Evolutionary conservation across 2,329 filamentous ascomycete genomes (phyloP), one percentile per base, ranked within the genome.

Genomic region (Sclerotinia trifoliorum): DNA sequence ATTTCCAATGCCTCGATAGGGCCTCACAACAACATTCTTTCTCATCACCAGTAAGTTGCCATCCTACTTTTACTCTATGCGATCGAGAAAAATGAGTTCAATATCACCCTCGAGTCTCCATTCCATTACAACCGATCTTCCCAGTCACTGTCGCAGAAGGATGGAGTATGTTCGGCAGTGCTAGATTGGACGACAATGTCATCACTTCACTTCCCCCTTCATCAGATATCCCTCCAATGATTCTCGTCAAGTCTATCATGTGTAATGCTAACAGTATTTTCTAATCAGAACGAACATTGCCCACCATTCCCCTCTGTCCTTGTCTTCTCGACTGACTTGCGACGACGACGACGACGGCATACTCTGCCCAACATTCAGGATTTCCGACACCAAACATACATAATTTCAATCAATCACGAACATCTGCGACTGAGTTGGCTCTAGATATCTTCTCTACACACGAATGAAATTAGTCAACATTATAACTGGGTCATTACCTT

Each of bases 1-100:
- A 74, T 68, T 73, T 70, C 72, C 73, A 72, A 78, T 77, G 77
- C 74, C 71, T 75, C 72, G 73, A 78, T 77, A 77, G 74, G 71
- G 72, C 69, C 69, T 72, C 73, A 70, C 74, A 73, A 75, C 74
- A 69, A 57, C 73, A 74, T 74, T 69, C 66, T 70, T 75, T 74
- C 72, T 67, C 70, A 73, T 69, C 70, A 71, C 62, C 69, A 73
- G 76, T 78, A 76, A 77, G 77, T 78, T 70, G 26, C 55, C 57
- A 69, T 73, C 68, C 57, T 65, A 74, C 58, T 68, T 73, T 67
- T 21, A 69, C 70, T 52, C 66, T 76, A 76, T 77, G 77, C 77
- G 77, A 78, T 77, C 76, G 71, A 71, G 74, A 64, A 73, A 66
- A 72, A 66, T 67, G 15, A 24, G 15, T 65, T 55, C 70, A 73